phyloP scores from a whole-genome alignment of 2,329 filamentous ascomycete species.

The Fusarium mexicanum region DNA sequence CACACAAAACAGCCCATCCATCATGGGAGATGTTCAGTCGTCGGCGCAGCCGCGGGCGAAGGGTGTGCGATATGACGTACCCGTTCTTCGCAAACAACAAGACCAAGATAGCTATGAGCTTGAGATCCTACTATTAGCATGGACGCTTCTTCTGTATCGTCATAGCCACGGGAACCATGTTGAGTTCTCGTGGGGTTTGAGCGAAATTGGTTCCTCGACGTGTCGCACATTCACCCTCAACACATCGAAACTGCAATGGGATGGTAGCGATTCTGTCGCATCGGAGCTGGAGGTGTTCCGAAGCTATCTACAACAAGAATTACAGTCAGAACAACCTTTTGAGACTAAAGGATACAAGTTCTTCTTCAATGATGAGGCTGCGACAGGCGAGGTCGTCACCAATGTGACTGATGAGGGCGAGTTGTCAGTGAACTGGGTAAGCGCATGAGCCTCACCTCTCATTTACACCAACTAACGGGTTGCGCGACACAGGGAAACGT shows the following conservation, averaged over 20 bases:
- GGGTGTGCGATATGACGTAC: constrained; percentile 34
- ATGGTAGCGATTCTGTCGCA: constrained; percentile 19
- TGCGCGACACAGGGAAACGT: constrained; percentile 33
- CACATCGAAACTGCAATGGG: constrained; percentile 37
- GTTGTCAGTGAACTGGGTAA: constrained; percentile 35
- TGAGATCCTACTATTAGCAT: constrained; percentile 35
- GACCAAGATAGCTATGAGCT: constrained; percentile 20
- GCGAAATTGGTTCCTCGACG: constrained; percentile 18
- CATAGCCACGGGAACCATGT: constrained; percentile 38
- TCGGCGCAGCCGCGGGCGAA: constrained; percentile 14
- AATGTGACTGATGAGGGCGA: constrained; percentile 19
- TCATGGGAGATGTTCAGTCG: constrained; percentile 26
- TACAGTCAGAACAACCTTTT: constrained; percentile 6
- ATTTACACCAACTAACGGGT: not conserved
- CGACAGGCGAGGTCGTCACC: constrained; percentile 17
- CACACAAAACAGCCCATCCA: not conserved
- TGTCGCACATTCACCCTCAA: constrained; percentile 35
- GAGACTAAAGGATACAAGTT: constrained; percentile 14
- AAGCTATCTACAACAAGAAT: constrained; percentile 21
- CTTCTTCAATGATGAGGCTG: constrained; percentile 39
- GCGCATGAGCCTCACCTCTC: not conserved
- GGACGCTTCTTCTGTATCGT: constrained; percentile 39
- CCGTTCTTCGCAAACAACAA: constrained; percentile 21
- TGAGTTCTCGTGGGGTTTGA: constrained; percentile 37
- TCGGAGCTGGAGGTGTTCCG: constrained; percentile 31